Percentiles rank a stretch among this genome's conserved stretches.
phyloP scores from a whole-genome alignment of 2,329 filamentous ascomycete species.

The Aspergillus jensenii region DNA sequence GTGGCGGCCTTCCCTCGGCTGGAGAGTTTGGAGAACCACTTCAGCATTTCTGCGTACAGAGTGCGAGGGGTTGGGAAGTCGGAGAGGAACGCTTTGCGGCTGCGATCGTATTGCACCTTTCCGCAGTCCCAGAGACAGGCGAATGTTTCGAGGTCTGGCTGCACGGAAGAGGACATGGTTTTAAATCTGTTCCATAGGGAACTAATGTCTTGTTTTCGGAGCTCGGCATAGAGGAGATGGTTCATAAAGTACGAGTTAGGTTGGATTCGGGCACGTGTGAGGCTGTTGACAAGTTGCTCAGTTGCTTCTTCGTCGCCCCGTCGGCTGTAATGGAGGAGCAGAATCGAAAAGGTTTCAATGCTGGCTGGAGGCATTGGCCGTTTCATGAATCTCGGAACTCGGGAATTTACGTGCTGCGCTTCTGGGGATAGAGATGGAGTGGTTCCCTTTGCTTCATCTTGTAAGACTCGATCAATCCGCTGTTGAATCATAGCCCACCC shows the following conservation, averaged over 20 bases:
- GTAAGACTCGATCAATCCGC: slow-evolving; percentile 63
- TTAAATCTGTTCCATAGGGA: slow-evolving; percentile 59
- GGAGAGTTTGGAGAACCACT: slow-evolving; percentile 41
- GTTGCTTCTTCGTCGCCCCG: slow-evolving; percentile 60
- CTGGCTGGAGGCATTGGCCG: slow-evolving; percentile 59
- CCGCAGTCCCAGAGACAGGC: slow-evolving; percentile 63
- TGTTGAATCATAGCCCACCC: slow-evolving; percentile 76
- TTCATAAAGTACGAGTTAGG: slow-evolving; percentile 77
- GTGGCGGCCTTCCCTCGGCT: slow-evolving; percentile 27
- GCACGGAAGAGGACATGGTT: slow-evolving; percentile 53
- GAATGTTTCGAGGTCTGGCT: slow-evolving; percentile 68
- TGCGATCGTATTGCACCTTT: slow-evolving; percentile 49
- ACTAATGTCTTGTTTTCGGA: slow-evolving; percentile 57
- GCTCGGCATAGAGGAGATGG: slow-evolving; percentile 68
- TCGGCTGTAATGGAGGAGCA: slow-evolving; percentile 70
- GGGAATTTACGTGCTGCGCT: slow-evolving; percentile 23
- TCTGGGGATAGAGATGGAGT: slow-evolving; percentile 27
- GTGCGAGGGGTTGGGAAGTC: slow-evolving; percentile 46
- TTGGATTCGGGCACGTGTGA: slow-evolving; percentile 62
- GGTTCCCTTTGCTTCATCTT: slow-evolving; percentile 17
- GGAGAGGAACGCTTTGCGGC: slow-evolving; percentile 46
- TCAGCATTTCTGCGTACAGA: slow-evolving; percentile 52
- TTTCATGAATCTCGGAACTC: slow-evolving; percentile 40
- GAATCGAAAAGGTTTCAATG: slow-evolving; percentile 74
- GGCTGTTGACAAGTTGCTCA: slow-evolving; percentile 61